These are phyloP conservation scores for Neoboletus brunneissimus DNA, from an alignment of 768 basidiomycete species.

Conservation along the genomic window DNA sequence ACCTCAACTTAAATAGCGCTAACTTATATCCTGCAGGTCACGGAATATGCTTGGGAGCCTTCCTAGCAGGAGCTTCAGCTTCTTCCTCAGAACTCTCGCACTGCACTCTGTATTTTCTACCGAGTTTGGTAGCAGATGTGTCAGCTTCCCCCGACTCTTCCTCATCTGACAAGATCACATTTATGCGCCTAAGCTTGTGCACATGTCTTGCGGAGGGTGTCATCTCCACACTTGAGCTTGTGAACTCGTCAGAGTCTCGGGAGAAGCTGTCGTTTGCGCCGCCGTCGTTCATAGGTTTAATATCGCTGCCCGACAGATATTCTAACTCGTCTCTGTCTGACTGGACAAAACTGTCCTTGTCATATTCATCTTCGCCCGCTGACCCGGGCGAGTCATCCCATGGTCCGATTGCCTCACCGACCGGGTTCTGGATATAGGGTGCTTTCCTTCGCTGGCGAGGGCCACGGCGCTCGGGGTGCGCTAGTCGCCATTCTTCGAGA, in stretches of 20 bases:
- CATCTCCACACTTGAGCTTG: not conserved
- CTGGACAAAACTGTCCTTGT: slow-evolving; percentile 5
- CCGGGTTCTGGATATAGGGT: slow-evolving; percentile 8
- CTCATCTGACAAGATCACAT: slow-evolving; percentile 3
- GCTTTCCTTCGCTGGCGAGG: slow-evolving; percentile 3
- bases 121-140: not conserved
- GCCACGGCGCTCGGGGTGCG: slow-evolving; percentile 8
- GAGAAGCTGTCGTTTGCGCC: not conserved
- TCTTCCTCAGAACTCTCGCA: slow-evolving; percentile 2
- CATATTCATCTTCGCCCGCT: slow-evolving; percentile 10
- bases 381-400: slow-evolving; percentile 12
- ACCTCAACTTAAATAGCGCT: not conserved
- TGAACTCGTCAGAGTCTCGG: not conserved
- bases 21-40: not conserved
- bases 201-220: not conserved
- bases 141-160: not conserved
- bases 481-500: slow-evolving; percentile 6
- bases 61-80: not conserved
- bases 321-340: slow-evolving; percentile 1
- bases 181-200: not conserved
- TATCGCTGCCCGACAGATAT: not conserved
- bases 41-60: too few species aligned
- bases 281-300: not conserved
- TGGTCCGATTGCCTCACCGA: slow-evolving; percentile 14
- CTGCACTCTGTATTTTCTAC: slow-evolving; percentile 6